A percentile compares a stretch with the other conserved stretches of the same genome.
Conservation (phyloP, 495 filamentous ascomycete species). For the Emericellopsis terricola region DNA sequence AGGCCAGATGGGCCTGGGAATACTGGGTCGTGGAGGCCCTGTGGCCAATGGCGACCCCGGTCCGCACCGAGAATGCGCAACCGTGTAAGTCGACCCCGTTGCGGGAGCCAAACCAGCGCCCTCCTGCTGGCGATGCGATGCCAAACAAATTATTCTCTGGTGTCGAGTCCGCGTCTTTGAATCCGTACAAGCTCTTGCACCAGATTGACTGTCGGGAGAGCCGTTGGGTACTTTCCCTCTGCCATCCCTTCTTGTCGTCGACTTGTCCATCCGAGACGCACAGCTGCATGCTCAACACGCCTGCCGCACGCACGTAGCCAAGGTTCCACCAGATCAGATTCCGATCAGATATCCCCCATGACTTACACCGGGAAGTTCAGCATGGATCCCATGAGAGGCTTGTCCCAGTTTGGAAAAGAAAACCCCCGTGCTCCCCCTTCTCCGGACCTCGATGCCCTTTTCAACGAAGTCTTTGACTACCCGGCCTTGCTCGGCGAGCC, state of each 20-base stretch:
- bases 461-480: constrained; percentile 2
- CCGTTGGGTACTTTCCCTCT: constrained; percentile 3
- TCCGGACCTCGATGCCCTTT: constrained; percentile 1
- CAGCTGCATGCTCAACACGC: constrained; percentile 3
- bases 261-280: constrained; percentile 1
- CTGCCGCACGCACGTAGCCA: constrained; percentile 1
- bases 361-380: constrained; percentile 3
- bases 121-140: too few species aligned
- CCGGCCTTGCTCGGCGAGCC: constrained; percentile 2
- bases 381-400: constrained; percentile 2
- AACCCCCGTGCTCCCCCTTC: constrained; percentile 3
- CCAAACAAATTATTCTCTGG: constrained; percentile 5
- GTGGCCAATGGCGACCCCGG: constrained; percentile 1
- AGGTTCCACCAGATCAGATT: constrained; percentile 2
- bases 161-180: constrained; percentile 1
- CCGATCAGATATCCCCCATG: too few species aligned
- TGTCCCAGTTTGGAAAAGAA: constrained; percentile 1
- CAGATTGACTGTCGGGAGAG: neutral
- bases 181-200: constrained; percentile 3
- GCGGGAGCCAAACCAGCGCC: constrained; percentile 1
- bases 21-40: neutral
- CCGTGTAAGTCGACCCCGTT: constrained; percentile 1
- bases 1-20: neutral
- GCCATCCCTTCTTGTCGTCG: constrained; percentile 3
- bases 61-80: constrained; percentile 2